Conservation (phyloP, 2,329 filamentous ascomycete genomes). For the Thelonectria olida region DNA sequence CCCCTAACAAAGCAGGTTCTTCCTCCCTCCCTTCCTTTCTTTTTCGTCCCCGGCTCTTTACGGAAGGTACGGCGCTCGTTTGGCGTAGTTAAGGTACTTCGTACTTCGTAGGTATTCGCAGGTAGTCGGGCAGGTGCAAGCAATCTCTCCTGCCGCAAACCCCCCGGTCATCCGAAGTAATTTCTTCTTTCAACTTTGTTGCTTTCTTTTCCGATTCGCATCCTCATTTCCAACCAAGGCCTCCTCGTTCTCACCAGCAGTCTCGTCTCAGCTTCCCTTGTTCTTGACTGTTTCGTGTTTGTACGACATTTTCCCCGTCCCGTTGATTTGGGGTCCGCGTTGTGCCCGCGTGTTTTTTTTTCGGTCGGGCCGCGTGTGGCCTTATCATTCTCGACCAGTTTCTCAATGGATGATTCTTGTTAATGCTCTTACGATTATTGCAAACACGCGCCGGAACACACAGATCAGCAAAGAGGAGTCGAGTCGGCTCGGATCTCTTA, state of each 20-base stretch:
- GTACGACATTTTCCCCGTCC: not conserved
- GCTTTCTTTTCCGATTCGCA: not conserved
- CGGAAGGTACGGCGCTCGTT: not conserved
- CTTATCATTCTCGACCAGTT: not conserved
- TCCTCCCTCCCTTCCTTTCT: not conserved
- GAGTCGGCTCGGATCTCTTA: not conserved
- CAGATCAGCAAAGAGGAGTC: not conserved
- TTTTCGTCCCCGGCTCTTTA: not conserved
- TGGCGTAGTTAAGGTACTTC: not conserved
- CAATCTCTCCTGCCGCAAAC: not conserved
- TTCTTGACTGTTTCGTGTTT: not conserved
- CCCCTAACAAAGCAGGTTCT: no score
- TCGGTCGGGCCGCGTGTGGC: not conserved
- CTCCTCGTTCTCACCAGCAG: not conserved
- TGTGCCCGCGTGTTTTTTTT: conserved; percentile 7
- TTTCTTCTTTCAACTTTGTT: not conserved
- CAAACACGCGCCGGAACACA: not conserved
- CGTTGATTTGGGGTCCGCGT: not conserved
- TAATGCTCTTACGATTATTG: conserved; percentile 5
- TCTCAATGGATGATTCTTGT: not conserved
- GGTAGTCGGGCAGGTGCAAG: not conserved
- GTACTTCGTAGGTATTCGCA: no score
- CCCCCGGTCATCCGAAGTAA: not conserved
- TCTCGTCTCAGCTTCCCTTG: not conserved
- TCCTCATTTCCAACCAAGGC: not conserved